These are phyloP conservation scores for Clitocybe nebularis DNA, from an alignment of 1,284 basidiomycete species.

Conservation along the genomic window DNA sequence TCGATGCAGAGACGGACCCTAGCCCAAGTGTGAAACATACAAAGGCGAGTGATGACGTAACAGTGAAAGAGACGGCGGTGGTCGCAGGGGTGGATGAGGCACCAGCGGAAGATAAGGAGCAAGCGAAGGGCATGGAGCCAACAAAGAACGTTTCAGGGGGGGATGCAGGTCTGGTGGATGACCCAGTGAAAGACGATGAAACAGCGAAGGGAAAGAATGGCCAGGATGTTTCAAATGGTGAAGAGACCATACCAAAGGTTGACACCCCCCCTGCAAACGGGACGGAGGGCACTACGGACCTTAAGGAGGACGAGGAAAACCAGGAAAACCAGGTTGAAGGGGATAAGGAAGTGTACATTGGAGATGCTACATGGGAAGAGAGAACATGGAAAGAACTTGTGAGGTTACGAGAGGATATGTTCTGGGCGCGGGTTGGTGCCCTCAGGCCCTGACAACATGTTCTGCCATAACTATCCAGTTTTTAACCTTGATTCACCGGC, in stretches of 20 bases:
- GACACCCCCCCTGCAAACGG: background rate
- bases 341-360: slow-evolving; percentile 41
- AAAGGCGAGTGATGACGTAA: background rate
- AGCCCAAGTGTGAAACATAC: no score
- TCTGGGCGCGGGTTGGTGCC: slow-evolving; percentile 80
- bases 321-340: slow-evolving; percentile 22
- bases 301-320: slow-evolving; percentile 7
- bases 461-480: background rate
- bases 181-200: slow-evolving; percentile 5
- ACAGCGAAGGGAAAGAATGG: background rate
- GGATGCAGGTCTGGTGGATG: slow-evolving; percentile 1
- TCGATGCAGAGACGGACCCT: slow-evolving; percentile 16
- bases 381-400: slow-evolving; percentile 84
- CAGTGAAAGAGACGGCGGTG: slow-evolving; percentile 5
- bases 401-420: slow-evolving; percentile 84
- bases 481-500: background rate
- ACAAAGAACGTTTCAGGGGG: background rate
- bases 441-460: slow-evolving; percentile 21
- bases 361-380: slow-evolving; percentile 83
- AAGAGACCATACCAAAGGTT: background rate
- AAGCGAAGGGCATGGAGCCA: slow-evolving; percentile 3
- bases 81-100: slow-evolving; percentile 4
- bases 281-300: slow-evolving; percentile 1
- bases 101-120: slow-evolving; percentile 1
- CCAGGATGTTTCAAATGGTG: background rate